These are phyloP conservation scores for Tulasnella sp. DNA, from an alignment of 768 basidiomycete genomes.

Conservation along the genomic window DNA sequence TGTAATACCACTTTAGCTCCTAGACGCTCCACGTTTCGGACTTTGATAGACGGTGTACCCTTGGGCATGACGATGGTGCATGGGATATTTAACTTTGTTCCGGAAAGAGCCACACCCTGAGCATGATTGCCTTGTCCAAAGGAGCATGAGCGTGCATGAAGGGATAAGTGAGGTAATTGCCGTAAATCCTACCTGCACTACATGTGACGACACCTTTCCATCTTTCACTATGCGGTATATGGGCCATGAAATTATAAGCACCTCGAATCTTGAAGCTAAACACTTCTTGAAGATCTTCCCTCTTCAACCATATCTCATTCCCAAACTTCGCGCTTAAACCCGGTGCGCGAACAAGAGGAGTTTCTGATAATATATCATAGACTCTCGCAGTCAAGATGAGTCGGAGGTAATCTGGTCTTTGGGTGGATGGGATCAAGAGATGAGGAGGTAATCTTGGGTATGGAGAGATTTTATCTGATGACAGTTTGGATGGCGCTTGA, in stretches of 20 bases:
- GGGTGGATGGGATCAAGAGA: conserved; percentile 41
- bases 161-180: background rate
- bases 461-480: background rate
- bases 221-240: conserved; percentile 70
- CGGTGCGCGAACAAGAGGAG: conserved; percentile 75
- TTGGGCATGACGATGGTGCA: conserved; percentile 99
- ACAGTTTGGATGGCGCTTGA: background rate
- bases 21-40: conserved; percentile 83
- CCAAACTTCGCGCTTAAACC: conserved; percentile 81
- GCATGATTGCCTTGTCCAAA: conserved; percentile 99
- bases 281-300: conserved; percentile 93
- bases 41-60: conserved; percentile 92
- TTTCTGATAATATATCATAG: conserved; percentile 79
- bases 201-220: conserved; percentile 98
- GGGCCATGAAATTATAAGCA: conserved; percentile 97
- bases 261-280: conserved; percentile 99
- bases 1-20: conserved; percentile 91
- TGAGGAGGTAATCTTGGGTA: conserved; percentile 61
- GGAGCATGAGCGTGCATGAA: background rate
- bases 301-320: conserved; percentile 89
- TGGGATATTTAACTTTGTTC: conserved; percentile 70
- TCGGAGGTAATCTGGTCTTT: conserved; percentile 75
- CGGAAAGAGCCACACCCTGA: conserved; percentile 95
- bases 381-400: conserved; percentile 83
- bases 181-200: conserved; percentile 77